Evolutionary conservation across 768 basidiomycete species (phyloP).

Genomic region (Amanita rimosa): DNA sequence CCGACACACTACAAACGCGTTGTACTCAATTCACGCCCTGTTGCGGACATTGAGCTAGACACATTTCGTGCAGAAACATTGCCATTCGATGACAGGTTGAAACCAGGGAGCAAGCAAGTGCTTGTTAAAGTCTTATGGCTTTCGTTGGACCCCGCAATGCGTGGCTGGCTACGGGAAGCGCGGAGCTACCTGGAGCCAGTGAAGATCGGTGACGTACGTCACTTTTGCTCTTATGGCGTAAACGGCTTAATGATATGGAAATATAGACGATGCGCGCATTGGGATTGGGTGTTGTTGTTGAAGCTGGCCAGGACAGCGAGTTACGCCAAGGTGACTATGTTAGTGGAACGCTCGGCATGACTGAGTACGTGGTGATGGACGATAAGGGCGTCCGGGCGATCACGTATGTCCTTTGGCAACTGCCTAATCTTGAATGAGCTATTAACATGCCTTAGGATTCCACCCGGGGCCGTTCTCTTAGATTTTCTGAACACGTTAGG

Average conservation of each 20-base stretch:
- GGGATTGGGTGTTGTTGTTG: slow-evolving; percentile 57
- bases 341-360: slow-evolving; percentile 61
- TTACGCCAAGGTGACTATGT: slow-evolving; percentile 65
- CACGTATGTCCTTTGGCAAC: slow-evolving; percentile 29
- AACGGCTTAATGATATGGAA: background rate
- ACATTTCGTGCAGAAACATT: slow-evolving; percentile 60
- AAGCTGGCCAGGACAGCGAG: slow-evolving; percentile 39
- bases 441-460: slow-evolving; percentile 26
- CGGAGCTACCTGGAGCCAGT: slow-evolving; percentile 67
- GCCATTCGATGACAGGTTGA: slow-evolving; percentile 34
- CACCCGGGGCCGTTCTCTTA: slow-evolving; percentile 48
- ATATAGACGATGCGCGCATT: slow-evolving; percentile 58
- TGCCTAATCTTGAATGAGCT: background rate
- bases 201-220: slow-evolving; percentile 47
- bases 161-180: slow-evolving; percentile 65
- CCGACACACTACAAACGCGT: slow-evolving; percentile 45
- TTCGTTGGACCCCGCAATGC: slow-evolving; percentile 83
- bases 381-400: slow-evolving; percentile 42
- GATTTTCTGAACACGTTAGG: slow-evolving; percentile 83
- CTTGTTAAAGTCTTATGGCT: slow-evolving; percentile 75
- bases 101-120: slow-evolving; percentile 40
- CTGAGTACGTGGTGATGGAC: slow-evolving; percentile 56
- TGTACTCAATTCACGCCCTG: slow-evolving; percentile 69
- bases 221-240: background rate
- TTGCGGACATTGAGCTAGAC: slow-evolving; percentile 50